Evolutionary conservation across 305 asterid species (phyloP), one percentile per base, ranked within the genome.

Genomic region (Ruellia speciosa): DNA sequence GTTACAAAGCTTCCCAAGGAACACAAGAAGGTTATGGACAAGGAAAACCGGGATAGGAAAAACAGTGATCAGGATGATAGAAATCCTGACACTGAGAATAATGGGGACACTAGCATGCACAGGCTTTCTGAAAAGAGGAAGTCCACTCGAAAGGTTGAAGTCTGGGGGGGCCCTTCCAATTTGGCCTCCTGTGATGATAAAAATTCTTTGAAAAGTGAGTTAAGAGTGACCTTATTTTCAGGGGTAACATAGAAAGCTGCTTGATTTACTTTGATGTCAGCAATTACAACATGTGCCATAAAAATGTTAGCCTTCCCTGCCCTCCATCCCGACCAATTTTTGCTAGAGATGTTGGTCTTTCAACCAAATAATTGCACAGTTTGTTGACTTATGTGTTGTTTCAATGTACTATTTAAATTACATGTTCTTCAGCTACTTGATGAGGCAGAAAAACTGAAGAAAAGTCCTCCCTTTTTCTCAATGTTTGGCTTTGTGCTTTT

Each of bases 201-300:
- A 74, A 93, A 85, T 66, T 76, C 94, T 15, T 59, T 87, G 70
- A 90, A 81, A 80, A 81, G 99, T 94, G 77, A 87, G 99, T 81
- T 60, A 49, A 16, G 34, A 10, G 11, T 53, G 24, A 52, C 52
- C 73, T 19, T 46, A 39, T 12, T 62, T 52, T 33, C 56, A 3
- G 34, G 50, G 53, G 18, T 59, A 47, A 41, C 49, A 54, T 39
- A 19, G 40, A 28, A 34, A 48, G 54, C 52, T 58, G 54, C 20
- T 60, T 20, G 49, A 40, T 60, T 64, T 13, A 58, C 54, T 62
- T 43, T 59, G 58, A 56, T 54, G 19, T 40, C 31, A 45, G 51
- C 14, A 17, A 28, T 18, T 49, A 48, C 58, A 16, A 14, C 58
- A 49, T 54, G 13, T 20, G 0, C 31, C 58, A 18, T 17, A n/a